A percentile compares a stretch with the other conserved stretches of the same genome.
phyloP scores from a whole-genome alignment of 176 grass and related monocot species.

The Zoysia pacifica region DNA sequence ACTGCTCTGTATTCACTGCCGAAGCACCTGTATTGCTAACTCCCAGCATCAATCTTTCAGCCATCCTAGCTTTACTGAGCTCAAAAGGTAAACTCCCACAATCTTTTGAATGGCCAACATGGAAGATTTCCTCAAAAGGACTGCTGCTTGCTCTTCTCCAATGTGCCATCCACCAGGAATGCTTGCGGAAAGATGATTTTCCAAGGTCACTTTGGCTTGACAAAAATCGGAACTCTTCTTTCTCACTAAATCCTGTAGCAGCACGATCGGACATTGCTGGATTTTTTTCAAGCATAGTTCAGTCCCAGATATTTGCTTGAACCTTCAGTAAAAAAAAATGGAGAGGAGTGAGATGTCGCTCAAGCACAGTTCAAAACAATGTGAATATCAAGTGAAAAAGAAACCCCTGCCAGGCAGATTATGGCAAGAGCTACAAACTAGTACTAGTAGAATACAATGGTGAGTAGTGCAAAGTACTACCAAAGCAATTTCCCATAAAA shows the following conservation, averaged over 20 bases:
- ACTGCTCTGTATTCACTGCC: constrained; percentile 40
- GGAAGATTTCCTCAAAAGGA: constrained; percentile 28
- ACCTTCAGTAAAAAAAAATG: constrained; percentile 15
- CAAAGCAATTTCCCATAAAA: not conserved
- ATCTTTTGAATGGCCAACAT: constrained; percentile 41
- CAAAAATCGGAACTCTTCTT: constrained; percentile 49
- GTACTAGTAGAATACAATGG: not conserved
- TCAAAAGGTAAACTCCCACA: constrained; percentile 44
- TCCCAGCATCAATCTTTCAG: constrained; percentile 53
- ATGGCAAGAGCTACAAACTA: not conserved
- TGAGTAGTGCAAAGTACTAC: not conserved
- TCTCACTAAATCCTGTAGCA: constrained; percentile 45
- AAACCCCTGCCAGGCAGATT: not conserved
- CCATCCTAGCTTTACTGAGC: constrained; percentile 41
- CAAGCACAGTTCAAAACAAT: not conserved
- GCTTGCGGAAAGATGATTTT: constrained; percentile 47
- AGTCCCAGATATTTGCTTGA: constrained; percentile 4
- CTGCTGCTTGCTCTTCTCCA: constrained; percentile 48
- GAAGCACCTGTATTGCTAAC: constrained; percentile 43
- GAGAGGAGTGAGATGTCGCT: not conserved
- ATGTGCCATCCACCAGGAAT: constrained; percentile 62
- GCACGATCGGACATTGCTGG: constrained; percentile 48
- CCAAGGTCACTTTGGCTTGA: constrained; percentile 38
- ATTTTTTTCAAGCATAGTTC: constrained; percentile 17
- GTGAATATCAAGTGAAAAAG: not conserved